Base-by-base conservation (phyloP, 176 grass and related monocot species). In the Lolium rigidum region DNA sequence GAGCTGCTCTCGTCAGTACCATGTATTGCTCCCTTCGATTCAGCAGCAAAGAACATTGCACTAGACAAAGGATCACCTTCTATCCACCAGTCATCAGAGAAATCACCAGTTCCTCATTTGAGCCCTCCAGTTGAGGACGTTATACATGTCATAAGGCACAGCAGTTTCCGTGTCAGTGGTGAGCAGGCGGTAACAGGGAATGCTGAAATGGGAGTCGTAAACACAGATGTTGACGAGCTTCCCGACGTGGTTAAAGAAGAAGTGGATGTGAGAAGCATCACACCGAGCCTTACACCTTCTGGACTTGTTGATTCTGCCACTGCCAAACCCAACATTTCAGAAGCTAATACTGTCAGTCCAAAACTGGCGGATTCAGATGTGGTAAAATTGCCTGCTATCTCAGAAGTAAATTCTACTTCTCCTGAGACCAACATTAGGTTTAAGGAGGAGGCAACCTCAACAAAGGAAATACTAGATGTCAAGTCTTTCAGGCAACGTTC, bases 401-500 rank as follows among this genome's bases (percentile, higher is more conserved):
- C 69, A 15, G 90, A 97, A 87, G 52, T 37, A 78, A 90, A 75
- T 60, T 72, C 65, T 52, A 72, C 62, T 75, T 54, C 80, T 82
- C 76, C 64, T 31, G 93, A 92, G 63, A 62, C 56, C 31, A 93
- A 76, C 49, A 70, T 41, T 31, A 71, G 31, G 9, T 61, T 58
- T 11, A 98, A 98, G 84, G 89, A 92, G 86, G 91, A 86, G 82
- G 38, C 69, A 83, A 44, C 78, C 68, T 86, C 90, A 25, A 84
- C 84, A 56, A 98, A 94, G 83, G 93, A 98, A 82, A 95, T 83
- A 64, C 72, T 99, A 35, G 94, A 97, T 78, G 92, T 99, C 10
- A 99, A 94, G 24, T 99, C 97, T 37, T 99, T 97, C 62, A 97
- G 97, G 74, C 97, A 99, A 81, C 91, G 97, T 60, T 91, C 97